Evolutionary conservation across 371 early-diverging fungal species (phyloP).

Genomic region (Cladochytrium tenue): DNA sequence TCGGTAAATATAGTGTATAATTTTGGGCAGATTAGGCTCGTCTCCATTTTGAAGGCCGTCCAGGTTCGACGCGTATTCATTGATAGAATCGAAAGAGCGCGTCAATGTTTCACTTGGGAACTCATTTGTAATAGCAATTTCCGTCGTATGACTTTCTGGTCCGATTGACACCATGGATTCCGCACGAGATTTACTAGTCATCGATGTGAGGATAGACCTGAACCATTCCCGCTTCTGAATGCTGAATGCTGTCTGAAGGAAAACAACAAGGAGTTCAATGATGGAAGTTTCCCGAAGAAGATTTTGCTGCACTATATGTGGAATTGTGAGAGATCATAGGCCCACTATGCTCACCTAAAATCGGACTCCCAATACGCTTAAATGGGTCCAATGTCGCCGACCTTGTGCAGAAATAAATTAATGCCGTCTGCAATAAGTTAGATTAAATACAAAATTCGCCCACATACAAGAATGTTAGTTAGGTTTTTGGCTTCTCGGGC

Average conservation of each 20-base stretch:
- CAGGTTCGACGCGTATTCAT: background rate
- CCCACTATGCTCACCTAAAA: constrained; percentile 32
- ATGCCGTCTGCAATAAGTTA: constrained; percentile 23
- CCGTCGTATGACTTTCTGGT: too few species aligned
- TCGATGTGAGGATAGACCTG: too few species aligned
- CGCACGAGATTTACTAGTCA: too few species aligned
- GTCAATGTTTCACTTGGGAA: too few species aligned
- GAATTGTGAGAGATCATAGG: background rate
- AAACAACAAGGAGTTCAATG: constrained; percentile 41
- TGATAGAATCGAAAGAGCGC: too few species aligned
- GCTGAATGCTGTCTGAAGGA: constrained; percentile 51
- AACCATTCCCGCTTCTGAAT: constrained; percentile 38
- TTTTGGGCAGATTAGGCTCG: constrained; percentile 14
- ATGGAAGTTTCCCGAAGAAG: constrained; percentile 55
- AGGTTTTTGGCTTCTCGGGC: background rate
- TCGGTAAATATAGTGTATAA: constrained; percentile 27
- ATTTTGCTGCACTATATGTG: constrained; percentile 46
- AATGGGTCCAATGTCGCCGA: constrained; percentile 45
- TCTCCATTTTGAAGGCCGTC: background rate
- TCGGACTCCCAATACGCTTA: constrained; percentile 48
- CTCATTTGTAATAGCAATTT: too few species aligned
- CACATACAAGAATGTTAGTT: background rate
- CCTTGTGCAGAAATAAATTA: constrained; percentile 54
- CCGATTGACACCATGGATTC: constrained; percentile 1
- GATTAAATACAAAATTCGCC: background rate